A percentile compares a stretch with the other conserved stretches of the same genome.
Evolutionary conservation across 2,329 filamentous ascomycete genomes (phyloP).

Genomic region (Diatrype stigma): DNA sequence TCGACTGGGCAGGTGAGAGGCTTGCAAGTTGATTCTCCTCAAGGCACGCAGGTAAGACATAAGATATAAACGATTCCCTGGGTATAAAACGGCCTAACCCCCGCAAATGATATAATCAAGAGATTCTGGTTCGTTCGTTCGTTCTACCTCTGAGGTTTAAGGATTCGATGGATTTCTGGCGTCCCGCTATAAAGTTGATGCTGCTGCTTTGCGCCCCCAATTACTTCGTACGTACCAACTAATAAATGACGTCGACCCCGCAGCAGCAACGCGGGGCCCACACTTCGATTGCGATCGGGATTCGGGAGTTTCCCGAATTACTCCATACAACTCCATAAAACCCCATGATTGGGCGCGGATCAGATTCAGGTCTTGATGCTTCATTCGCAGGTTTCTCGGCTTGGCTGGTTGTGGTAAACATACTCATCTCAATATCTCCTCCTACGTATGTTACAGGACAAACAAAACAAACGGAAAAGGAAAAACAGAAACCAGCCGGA

Average conservation of each 20-base stretch:
- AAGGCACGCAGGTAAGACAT: constrained; percentile 28
- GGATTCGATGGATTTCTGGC: too few species aligned
- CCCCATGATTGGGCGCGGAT: too few species aligned
- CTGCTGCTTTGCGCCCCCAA: too few species aligned
- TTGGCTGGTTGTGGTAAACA: too few species aligned
- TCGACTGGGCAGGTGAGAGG: constrained; percentile 13
- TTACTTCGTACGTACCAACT: too few species aligned
- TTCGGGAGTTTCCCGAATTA: neutral
- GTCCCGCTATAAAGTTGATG: too few species aligned
- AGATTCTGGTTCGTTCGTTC: too few species aligned
- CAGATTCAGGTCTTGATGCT: too few species aligned
- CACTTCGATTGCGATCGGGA: neutral
- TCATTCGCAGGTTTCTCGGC: too few species aligned
- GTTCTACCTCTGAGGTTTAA: too few species aligned
- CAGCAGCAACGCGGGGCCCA: neutral
- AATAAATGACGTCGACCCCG: neutral
- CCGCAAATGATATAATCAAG: neutral
- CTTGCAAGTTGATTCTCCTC: constrained; percentile 23
- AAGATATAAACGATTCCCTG: neutral
- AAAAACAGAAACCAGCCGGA: neutral
- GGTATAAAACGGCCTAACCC: neutral
- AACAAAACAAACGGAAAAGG: neutral
- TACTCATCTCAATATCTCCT: too few species aligned
- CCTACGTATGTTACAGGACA: neutral
- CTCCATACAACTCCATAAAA: neutral